phyloP scores from a whole-genome alignment of 1,284 basidiomycete species.

The Sanghuangporus weigelae region DNA sequence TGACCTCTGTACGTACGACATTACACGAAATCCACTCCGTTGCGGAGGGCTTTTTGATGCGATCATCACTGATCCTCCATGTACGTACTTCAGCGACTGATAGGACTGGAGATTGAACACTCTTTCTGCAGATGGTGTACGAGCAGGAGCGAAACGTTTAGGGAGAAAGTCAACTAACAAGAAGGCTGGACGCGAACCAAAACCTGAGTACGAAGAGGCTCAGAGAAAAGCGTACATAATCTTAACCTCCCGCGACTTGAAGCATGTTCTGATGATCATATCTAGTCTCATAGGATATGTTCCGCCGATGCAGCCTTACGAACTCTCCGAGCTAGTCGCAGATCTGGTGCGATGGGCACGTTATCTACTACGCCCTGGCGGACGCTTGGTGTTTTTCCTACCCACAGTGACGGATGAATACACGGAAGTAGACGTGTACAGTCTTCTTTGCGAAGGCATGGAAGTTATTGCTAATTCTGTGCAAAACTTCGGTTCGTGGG shows the following conservation, averaged over 20 bases:
- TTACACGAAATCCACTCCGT: constrained; percentile 87
- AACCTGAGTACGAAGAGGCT: constrained; percentile 30
- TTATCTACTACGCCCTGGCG: constrained; percentile 80
- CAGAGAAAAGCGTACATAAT: constrained; percentile 37
- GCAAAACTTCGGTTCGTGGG: constrained; percentile 96
- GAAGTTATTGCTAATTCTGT: constrained; percentile 83
- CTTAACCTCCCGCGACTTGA: neutral
- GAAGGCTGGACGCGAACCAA: constrained; percentile 19
- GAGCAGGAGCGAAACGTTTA: constrained; percentile 93
- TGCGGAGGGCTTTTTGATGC: constrained; percentile 89
- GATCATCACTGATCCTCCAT: constrained; percentile 91
- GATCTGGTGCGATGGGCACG: constrained; percentile 84
- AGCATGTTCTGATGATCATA: neutral
- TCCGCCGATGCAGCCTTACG: constrained; percentile 89
- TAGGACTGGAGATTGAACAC: neutral
- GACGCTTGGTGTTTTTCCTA: constrained; percentile 92
- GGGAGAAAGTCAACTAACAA: constrained; percentile 61
- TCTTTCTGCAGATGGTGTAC: constrained; percentile 70
- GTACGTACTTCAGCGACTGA: constrained; percentile 40
- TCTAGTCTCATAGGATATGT: constrained; percentile 65
- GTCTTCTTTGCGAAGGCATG: constrained; percentile 81
- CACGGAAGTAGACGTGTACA: constrained; percentile 74
- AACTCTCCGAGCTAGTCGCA: constrained; percentile 76
- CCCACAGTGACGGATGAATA: constrained; percentile 92
- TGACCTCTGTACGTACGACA: constrained; percentile 86